Evolutionary conservation across 1,139 yeast species (phyloP).

Genomic region (Yamadazyma pseudoaaseri): DNA sequence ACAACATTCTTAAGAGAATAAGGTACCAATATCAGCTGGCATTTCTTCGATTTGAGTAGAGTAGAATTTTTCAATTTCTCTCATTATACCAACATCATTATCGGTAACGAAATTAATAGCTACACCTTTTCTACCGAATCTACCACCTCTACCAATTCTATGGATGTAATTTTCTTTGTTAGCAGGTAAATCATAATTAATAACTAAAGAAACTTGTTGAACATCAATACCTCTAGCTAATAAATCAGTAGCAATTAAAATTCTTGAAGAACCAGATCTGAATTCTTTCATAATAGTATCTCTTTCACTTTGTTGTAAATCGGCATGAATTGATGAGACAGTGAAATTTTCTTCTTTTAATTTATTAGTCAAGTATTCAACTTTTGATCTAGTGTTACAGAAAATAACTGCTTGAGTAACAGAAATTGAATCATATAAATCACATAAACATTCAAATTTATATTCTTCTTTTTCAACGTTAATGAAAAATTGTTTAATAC

Average conservation of each 20-base stretch:
- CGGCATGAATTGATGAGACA: slow-evolving; percentile 97
- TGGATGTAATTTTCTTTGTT: slow-evolving; percentile 98
- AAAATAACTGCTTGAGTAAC: slow-evolving; percentile 98
- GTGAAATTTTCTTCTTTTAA: slow-evolving; percentile 88
- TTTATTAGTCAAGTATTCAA: slow-evolving; percentile 87
- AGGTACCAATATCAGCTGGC: slow-evolving; percentile 90
- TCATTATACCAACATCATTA: slow-evolving; percentile 88
- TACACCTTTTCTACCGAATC: slow-evolving; percentile 99
- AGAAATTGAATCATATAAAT: slow-evolving; percentile 94
- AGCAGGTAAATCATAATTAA: slow-evolving; percentile 96
- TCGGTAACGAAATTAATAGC: slow-evolving; percentile 96
- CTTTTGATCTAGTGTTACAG: slow-evolving; percentile 99
- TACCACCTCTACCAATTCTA: slow-evolving; percentile 99
- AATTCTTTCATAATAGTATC: slow-evolving; percentile 98
- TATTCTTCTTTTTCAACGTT: slow-evolving; percentile 90
- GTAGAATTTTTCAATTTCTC: slow-evolving; percentile 98
- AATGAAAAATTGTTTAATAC: slow-evolving; percentile 95
- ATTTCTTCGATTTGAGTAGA: slow-evolving; percentile 97
- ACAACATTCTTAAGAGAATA: slow-evolving; percentile 49
- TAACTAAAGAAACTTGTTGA: slow-evolving; percentile 97
- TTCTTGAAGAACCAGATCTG: slow-evolving; percentile 98
- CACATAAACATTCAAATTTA: slow-evolving; percentile 95
- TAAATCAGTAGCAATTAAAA: slow-evolving; percentile 93
- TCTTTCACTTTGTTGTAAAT: slow-evolving; percentile 95
- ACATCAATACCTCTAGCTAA: slow-evolving; percentile 99